Base-by-base conservation (phyloP, 208 protist species). In the Acanthamoeba rhysodes region DNA sequence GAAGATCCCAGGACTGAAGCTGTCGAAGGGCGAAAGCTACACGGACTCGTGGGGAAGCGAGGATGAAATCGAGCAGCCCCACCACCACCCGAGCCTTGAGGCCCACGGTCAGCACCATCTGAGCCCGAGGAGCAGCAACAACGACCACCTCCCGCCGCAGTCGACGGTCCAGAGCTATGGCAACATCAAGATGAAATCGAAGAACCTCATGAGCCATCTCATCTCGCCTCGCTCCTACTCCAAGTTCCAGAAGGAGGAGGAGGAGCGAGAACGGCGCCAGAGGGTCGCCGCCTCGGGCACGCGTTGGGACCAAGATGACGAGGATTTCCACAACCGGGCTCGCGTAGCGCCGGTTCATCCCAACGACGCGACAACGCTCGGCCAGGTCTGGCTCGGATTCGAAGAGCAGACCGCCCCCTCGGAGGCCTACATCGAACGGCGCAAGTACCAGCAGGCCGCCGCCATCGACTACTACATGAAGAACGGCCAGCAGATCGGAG, bases 161-260 rank as follows among this genome's bases (percentile, higher is more conserved):
- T 12, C 27, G 32, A 29, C 72, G 29, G 78, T 87, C 9, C 78
- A 87, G 27, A 87, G 48, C 78, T 87, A 87, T 41, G 78, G 78
- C 78, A 34, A 45, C 14, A 57, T 87, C 48, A 87, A 62, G 50
- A 87, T 62, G 78, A 87, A 87, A 27, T 87, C 78, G 27, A 87
- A 87, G 50, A 87, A 62, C 45, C 78, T 87, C 48, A 62, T 87
- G 78, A 27, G 50, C 29, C 78, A 87, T 7, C 78, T 87, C 50
- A 87, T 87, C 41, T 87, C 78, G 48, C 78, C 78, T 57, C 78
- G 78, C 20, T 62, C 78, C 48, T 87, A 87, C 78, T 87, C 78
- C 41, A 87, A 87, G 78, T 57, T 62, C 50, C 62, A 87, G 78
- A 57, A 84, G 22, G 76, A 84, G 76, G 76, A 84, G 29, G 76